These are phyloP conservation scores for Trichosporon sp. DNA, from an alignment of 1,284 basidiomycete genomes.

Conservation along the genomic window DNA sequence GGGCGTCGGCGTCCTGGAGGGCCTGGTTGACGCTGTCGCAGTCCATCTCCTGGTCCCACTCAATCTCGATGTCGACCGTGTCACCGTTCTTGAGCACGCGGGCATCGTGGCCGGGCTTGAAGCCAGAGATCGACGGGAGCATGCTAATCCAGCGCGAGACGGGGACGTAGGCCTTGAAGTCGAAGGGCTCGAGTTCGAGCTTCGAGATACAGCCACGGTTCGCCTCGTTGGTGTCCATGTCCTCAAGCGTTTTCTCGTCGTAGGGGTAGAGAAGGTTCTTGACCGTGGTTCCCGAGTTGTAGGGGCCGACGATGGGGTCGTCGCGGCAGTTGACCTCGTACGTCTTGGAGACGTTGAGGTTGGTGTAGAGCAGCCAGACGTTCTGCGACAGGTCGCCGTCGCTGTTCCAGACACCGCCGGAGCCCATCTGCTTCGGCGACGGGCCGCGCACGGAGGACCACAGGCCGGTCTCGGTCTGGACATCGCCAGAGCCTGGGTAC, in stretches of 20 bases:
- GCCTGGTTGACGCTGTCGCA: constrained; percentile 63
- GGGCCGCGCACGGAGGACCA: constrained; percentile 72
- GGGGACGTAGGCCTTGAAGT: constrained; percentile 77
- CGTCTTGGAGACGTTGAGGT: constrained; percentile 67
- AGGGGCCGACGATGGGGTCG: constrained; percentile 72
- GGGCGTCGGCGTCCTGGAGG: constrained; percentile 48
- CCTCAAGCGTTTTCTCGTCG: constrained; percentile 66
- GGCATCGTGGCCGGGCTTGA: constrained; percentile 76
- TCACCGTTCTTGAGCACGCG: constrained; percentile 60
- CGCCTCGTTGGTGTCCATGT: constrained; percentile 59
- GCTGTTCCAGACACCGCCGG: constrained; percentile 38
- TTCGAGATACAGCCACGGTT: constrained; percentile 66
- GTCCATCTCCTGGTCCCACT: constrained; percentile 72
- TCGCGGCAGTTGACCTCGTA: constrained; percentile 61
- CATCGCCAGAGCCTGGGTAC: constrained; percentile 74
- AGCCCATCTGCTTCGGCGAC: constrained; percentile 55
- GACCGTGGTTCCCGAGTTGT: constrained; percentile 58
- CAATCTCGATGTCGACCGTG: constrained; percentile 63
- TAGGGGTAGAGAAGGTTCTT: constrained; percentile 76
- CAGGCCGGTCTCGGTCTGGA: constrained; percentile 74
- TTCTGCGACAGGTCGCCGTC: constrained; percentile 56
- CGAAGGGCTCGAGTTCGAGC: constrained; percentile 66
- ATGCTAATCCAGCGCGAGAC: constrained; percentile 61
- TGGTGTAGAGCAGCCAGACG: constrained; percentile 76
- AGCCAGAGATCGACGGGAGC: constrained; percentile 68